phyloP scores from a whole-genome alignment of 805 yeast species.

The Starmerella vitae region DNA sequence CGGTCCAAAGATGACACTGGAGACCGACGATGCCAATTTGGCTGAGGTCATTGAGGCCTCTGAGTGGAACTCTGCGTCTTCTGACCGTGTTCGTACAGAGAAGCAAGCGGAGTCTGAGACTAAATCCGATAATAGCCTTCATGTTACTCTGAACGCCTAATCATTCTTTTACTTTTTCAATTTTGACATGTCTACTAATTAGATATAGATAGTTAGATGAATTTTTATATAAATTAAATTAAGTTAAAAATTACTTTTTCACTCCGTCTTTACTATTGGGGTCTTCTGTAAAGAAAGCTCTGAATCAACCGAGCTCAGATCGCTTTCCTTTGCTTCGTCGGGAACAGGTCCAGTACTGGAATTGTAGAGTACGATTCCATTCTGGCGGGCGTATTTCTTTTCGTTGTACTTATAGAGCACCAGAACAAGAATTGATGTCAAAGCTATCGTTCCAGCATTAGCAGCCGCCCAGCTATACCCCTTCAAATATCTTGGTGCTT shows the following conservation, averaged over 20 bases:
- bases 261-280: too few species aligned
- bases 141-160: too few species aligned
- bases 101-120: background rate
- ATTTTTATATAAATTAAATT: too few species aligned
- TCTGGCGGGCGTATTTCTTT: constrained; percentile 12
- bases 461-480: constrained; percentile 22
- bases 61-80: constrained; percentile 6
- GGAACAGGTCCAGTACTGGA: constrained; percentile 10
- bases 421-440: constrained; percentile 20
- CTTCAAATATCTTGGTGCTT: constrained; percentile 22
- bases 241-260: too few species aligned
- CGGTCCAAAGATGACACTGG: constrained; percentile 36
- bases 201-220: background rate
- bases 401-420: constrained; percentile 15
- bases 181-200: background rate
- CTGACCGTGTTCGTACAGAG: background rate
- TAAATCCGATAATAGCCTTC: background rate
- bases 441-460: constrained; percentile 15
- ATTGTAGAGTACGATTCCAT: constrained; percentile 15
- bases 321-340: background rate
- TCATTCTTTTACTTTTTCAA: background rate
- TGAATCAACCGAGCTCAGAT: background rate
- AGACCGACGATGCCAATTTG: constrained; percentile 4
- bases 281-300: background rate
- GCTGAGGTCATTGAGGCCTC: constrained; percentile 15